Base-by-base conservation (phyloP, 2,329 filamentous ascomycete species). In the Chaetothyriales sp. region DNA sequence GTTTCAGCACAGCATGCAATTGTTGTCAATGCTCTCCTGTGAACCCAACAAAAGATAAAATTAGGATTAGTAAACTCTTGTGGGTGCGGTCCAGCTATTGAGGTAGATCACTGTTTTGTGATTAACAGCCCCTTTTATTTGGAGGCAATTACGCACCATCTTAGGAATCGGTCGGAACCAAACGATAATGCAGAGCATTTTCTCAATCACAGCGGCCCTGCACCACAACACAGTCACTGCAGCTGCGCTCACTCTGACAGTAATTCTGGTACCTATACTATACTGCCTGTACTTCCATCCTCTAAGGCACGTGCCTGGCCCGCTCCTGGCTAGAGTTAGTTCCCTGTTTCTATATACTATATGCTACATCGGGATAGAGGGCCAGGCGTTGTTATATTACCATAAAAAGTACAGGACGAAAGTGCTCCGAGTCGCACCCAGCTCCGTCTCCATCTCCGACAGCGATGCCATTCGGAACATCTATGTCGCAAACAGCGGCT, bases 401-500 rank as follows among this genome's bases (percentile, higher is more conserved):
- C 68, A 70, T 55, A 49, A 61, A 29, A 59, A 58, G 47, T 67
- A 69, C 54, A 67, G 66, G 1, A 18, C 47, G 10, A 60, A 64
- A 7, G 60, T 69, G 1, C 54, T 71, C 7, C 66, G 69, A 4
- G 64, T 68, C 1, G 68, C 63, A 1, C 69, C 69, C 1, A 65
- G 67, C 50, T 64, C 66, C 22, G 59, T 72, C 43, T 66, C 70
- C 50, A 69, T 76, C 48, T 61, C 69, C 6, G 70, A 73, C 47
- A 70, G 69, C 8, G 66, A 65, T 15, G 75, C 72, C 0, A 59
- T 77, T 20, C 63, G 68, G 0, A 64, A 72, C 1, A 76, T 80
- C 29, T 80, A 81, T 60, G 61, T 72, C 10, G 64, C 68, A 2
- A 71, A 66, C 40, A 76, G 77, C 2, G 77, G 77, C 1, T 79